These are phyloP conservation scores for Backusella macrospora DNA, from an alignment of 192 early-diverging fungal genomes.

Conservation along the genomic window DNA sequence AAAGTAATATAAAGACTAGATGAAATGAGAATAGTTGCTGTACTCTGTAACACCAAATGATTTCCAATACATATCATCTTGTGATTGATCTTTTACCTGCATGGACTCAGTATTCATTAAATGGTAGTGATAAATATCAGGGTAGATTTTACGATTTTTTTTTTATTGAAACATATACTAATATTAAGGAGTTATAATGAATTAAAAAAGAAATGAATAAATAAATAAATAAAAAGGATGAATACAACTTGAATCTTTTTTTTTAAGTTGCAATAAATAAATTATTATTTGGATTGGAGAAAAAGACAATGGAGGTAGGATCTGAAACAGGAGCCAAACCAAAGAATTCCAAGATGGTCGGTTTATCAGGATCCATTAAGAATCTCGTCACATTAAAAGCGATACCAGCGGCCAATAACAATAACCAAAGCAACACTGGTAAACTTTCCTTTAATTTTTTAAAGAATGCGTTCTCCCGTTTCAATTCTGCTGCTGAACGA, in stretches of 20 bases:
- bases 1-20: too few species aligned
- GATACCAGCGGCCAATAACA: slow-evolving; percentile 25
- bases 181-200: neutral
- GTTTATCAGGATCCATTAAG: slow-evolving; percentile 21
- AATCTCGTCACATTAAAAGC: slow-evolving; percentile 28
- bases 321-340: neutral
- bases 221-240: too few species aligned
- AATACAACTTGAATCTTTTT: too few species aligned
- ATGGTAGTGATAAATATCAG: too few species aligned
- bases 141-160: neutral
- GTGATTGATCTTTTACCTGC: too few species aligned
- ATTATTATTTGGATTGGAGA: slow-evolving; percentile 8
- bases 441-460: slow-evolving; percentile 33
- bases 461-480: slow-evolving; percentile 26
- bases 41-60: too few species aligned
- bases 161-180: neutral
- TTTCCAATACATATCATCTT: too few species aligned
- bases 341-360: slow-evolving; percentile 15
- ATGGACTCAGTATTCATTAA: too few species aligned
- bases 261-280: slow-evolving; percentile 5
- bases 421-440: slow-evolving; percentile 32
- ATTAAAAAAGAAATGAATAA: neutral
- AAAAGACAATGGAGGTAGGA: slow-evolving; percentile 18
- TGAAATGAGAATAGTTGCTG: too few species aligned
- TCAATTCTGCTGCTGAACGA: slow-evolving; percentile 33